phyloP scores from a whole-genome alignment of 106 monocot species.

The Acorus gramineus region DNA sequence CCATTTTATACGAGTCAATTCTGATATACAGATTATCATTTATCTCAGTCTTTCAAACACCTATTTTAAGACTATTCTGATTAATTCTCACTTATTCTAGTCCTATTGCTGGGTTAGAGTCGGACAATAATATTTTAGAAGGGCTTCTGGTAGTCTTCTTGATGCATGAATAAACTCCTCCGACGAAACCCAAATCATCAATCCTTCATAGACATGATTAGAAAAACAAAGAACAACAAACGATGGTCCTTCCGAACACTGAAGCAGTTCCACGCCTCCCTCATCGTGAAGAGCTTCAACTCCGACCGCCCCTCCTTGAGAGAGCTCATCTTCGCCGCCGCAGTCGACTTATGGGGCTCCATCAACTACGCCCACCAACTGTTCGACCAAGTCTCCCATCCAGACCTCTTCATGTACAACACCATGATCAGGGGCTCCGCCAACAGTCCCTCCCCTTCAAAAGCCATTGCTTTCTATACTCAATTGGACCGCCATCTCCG shows the following conservation, averaged over 20 bases:
- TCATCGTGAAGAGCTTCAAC: constrained; percentile 31
- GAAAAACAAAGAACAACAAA: too few relatives aligned
- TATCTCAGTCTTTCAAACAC: too few relatives aligned
- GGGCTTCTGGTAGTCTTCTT: too few relatives aligned
- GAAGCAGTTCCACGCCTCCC: constrained; percentile 45
- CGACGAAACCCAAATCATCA: too few relatives aligned
- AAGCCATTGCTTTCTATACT: constrained; percentile 39
- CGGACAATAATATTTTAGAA: too few relatives aligned
- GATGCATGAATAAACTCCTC: too few relatives aligned
- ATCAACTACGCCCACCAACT: constrained; percentile 37
- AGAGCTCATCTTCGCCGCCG: constrained; percentile 50
- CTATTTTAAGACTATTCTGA: too few relatives aligned
- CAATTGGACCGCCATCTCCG: constrained; percentile 19
- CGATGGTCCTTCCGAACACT: constrained; percentile 24
- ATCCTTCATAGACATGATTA: too few relatives aligned
- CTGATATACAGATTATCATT: too few relatives aligned
- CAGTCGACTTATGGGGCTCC: constrained; percentile 25
- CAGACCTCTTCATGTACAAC: constrained; percentile 74
- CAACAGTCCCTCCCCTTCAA: constrained; percentile 29
- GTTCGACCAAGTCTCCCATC: constrained; percentile 41
- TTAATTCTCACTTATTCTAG: too few relatives aligned
- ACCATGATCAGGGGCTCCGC: constrained; percentile 63
- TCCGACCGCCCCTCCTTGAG: constrained; percentile 28
- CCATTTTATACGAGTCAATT: too few relatives aligned
- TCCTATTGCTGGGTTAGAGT: too few relatives aligned